Evolutionary conservation across 495 filamentous ascomycete genomes (phyloP).

Genomic region (Penicillium nucicola): DNA sequence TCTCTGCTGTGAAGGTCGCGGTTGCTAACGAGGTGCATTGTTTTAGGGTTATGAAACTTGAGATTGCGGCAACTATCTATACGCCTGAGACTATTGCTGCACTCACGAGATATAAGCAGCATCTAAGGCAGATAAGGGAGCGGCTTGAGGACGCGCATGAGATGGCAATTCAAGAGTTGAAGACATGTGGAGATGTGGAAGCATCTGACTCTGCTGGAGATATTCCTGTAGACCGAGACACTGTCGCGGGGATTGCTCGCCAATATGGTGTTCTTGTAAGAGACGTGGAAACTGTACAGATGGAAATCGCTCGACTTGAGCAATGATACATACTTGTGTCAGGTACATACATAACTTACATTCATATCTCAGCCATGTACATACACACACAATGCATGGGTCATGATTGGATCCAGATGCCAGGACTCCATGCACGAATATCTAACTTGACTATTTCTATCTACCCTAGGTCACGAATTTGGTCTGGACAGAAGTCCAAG

Average conservation of each 20-base stretch:
- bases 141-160: slow-evolving; percentile 45
- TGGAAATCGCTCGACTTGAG: slow-evolving; percentile 53
- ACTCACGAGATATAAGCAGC: slow-evolving; percentile 51
- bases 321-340: slow-evolving; percentile 8
- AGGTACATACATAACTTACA: too few species aligned
- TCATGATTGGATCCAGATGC: background rate
- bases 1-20: background rate
- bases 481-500: too few species aligned
- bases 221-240: slow-evolving; percentile 19
- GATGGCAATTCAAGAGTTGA: slow-evolving; percentile 47
- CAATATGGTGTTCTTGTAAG: slow-evolving; percentile 54
- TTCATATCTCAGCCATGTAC: too few species aligned
- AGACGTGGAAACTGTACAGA: slow-evolving; percentile 53
- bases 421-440: too few species aligned
- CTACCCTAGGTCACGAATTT: too few species aligned
- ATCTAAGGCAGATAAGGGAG: slow-evolving; percentile 49
- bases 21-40: slow-evolving; percentile 1
- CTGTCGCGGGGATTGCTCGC: slow-evolving; percentile 55
- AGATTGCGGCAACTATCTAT: slow-evolving; percentile 47
- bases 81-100: slow-evolving; percentile 56
- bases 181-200: slow-evolving; percentile 49
- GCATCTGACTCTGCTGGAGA: background rate
- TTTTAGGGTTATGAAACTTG: slow-evolving; percentile 39
- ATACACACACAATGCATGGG: too few species aligned
- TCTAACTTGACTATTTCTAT: too few species aligned